phyloP scores from a whole-genome alignment of 495 filamentous ascomycete species.

The Venustampulla echinocandica region DNA sequence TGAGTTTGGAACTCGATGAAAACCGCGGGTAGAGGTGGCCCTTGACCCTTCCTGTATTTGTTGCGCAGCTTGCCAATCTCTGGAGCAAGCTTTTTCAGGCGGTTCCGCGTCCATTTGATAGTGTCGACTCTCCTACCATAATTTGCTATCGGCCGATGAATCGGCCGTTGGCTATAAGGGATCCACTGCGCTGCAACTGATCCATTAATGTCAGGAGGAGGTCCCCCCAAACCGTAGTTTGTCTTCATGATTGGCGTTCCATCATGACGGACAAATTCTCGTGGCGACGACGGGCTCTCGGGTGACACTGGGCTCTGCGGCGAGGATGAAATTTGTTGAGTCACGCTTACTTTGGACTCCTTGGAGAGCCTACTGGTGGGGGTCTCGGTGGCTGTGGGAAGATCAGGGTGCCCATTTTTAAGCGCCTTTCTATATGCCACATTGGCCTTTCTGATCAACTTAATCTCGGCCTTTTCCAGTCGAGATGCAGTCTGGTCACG shows the following conservation, averaged over 20 bases:
- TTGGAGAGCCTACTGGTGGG: conserved; percentile 48
- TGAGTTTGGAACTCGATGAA: conserved; percentile 86
- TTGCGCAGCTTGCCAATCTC: conserved; percentile 67
- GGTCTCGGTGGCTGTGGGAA: conserved; percentile 22
- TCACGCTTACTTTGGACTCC: conserved; percentile 51
- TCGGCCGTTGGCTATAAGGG: conserved; percentile 68
- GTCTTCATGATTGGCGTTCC: conserved; percentile 15
- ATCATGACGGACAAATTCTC: conserved; percentile 9
- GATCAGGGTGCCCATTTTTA: conserved; percentile 50
- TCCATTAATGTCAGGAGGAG: conserved; percentile 34
- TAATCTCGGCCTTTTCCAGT: conserved; percentile 82
- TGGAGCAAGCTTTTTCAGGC: conserved; percentile 74
- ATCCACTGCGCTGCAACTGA: conserved; percentile 69
- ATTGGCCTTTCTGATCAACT: conserved; percentile 76
- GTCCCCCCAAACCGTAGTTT: conserved; percentile 29
- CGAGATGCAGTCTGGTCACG: conserved; percentile 76
- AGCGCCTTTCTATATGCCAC: conserved; percentile 57
- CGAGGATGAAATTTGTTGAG: neutral
- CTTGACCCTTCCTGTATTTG: conserved; percentile 61
- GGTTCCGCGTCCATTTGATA: conserved; percentile 82
- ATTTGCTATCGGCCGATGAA: conserved; percentile 63
- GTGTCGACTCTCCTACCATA: conserved; percentile 92
- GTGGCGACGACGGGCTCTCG: conserved; percentile 5
- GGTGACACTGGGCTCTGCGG: neutral
- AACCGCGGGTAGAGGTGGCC: conserved; percentile 59